These are phyloP conservation scores for Scenedesmus sp. DNA, from an alignment of 163 green algal genomes.

Conservation along the genomic window DNA sequence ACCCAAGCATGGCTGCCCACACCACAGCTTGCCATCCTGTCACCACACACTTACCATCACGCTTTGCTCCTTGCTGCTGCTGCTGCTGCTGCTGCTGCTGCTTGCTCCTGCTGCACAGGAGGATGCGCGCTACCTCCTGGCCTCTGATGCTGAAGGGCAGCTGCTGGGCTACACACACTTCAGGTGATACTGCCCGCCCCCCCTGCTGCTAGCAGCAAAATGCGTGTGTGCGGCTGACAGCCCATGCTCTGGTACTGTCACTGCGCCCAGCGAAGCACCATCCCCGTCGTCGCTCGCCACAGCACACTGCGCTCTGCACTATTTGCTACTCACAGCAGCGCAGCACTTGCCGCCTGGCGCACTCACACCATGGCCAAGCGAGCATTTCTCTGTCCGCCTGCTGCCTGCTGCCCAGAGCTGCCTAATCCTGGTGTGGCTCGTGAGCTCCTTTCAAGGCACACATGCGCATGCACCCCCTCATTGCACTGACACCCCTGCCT, in stretches of 20 bases:
- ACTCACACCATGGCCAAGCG: no score
- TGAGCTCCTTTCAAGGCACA: no score
- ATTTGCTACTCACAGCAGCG: no score
- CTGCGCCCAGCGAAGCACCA: no score
- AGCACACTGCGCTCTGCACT: no score
- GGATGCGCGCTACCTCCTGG: conserved; percentile 42
- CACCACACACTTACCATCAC: not conserved
- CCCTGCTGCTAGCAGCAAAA: not conserved
- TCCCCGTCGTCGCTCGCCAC: no score
- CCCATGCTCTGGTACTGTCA: not conserved
- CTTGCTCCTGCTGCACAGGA: not conserved
- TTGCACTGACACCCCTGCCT: not conserved
- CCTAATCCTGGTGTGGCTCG: no score
- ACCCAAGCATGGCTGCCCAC: no score
- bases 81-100: not conserved
- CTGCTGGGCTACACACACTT: conserved; percentile 46
- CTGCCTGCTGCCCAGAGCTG: no score
- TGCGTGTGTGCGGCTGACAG: not conserved
- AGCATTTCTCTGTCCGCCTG: no score
- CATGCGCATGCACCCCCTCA: not conserved
- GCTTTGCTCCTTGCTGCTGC: not conserved
- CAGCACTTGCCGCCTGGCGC: no score
- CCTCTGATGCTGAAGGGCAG: not conserved
- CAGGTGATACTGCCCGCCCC: not conserved
- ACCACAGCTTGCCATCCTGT: not conserved